Base-by-base conservation (phyloP, 2,329 filamentous ascomycete genomes). In the Xylariaceae sp. region DNA sequence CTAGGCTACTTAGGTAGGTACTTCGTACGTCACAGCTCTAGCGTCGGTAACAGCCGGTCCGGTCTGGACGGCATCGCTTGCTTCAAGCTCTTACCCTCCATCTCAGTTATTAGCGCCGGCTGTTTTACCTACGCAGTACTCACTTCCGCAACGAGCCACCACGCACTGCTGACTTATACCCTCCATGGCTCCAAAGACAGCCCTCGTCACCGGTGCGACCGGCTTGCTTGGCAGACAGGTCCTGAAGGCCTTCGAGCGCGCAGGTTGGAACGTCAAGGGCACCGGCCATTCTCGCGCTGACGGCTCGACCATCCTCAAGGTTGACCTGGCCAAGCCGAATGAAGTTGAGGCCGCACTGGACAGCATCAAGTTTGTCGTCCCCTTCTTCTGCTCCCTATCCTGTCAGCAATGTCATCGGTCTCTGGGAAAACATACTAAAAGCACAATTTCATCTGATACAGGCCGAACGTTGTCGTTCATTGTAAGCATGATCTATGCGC, bases 181-280 rank as follows among this genome's bases (percentile, higher is more conserved):
- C 10, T 1, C 9, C 2, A 74, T 74, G 71, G 48, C 68, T 1
- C 48, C 56, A 6, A 72, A 79, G 54, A 85, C 79, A 22, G 89
- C 81, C 9, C 77, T 96, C 22, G 75, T 96, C 51, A 96, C 91
- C 6, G 91, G 91, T 53, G 90, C 89, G 36, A 92, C 88, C 18
- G 91, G 91, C 51, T 79, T 95, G 10, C 80, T 96, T 1, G 91
- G 92, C 46, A 83, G 90, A 41, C 84, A 94, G 69, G 87, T 95
- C 10, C 76, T 86, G 51, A 81, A 80, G 57, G 81, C 81, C 12
- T 95, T 96, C 68, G 75, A 84, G 50, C 71, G 78, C 53, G 79
- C 76, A 29, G 77, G 80, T 36, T 95, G 89, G 82, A 74, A 75
- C n/a, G 83, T 84, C 53, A 84, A 85, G 60, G 88, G 88, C 45